Evolutionary conservation across 1,284 basidiomycete genomes (phyloP), one percentile per base, ranked within the genome.

Genomic region (Xerocomus tenax): DNA sequence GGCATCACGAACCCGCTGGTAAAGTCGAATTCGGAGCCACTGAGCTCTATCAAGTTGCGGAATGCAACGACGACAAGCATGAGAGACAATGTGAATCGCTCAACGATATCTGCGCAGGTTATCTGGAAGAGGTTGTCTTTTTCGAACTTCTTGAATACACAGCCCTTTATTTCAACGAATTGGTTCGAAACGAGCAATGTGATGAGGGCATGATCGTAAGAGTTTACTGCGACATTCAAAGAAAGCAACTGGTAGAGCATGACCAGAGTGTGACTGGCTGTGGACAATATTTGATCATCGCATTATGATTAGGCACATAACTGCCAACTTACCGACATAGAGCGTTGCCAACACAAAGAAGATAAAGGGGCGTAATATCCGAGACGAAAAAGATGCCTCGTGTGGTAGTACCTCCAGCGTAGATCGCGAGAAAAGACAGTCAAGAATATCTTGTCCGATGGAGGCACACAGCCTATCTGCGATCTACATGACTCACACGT

Each of bases 111-210:
- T 56, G 93, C 94, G 62, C 93, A 97, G 50, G 93, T 96, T 56
- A 99, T 94, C 67, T 99, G 96, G 65, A 99, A 98, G n/a, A 99
- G 77, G 62, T 91, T 98, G 63, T 98, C 96, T 68, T 98, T 99
- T 67, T 98, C 96, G 60, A 99, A 98, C 67, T 91, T 98, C 71
- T 98, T 99, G 79, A 99, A 99, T 0, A 99, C 96, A 60, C 87
- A 94, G 34, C 95, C 94, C 70, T 99, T 99, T 71, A 98, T 98
- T 71, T 99, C 96, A 42, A 98, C 95, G 63, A 99, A 98, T 66
- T 99, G 96, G 66, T 98, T 99, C 40, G 92, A 97, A 39, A 98
- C 83, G 5, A 99, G 76, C 0, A 99, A 78, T 0, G 95, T 97
- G 29, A 98, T 76, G 12, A 99, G 80, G 1, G 94, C 88, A 64